Base-by-base conservation (phyloP, 2,329 filamentous ascomycete species). In the Coleophoma eucalyptorum region DNA sequence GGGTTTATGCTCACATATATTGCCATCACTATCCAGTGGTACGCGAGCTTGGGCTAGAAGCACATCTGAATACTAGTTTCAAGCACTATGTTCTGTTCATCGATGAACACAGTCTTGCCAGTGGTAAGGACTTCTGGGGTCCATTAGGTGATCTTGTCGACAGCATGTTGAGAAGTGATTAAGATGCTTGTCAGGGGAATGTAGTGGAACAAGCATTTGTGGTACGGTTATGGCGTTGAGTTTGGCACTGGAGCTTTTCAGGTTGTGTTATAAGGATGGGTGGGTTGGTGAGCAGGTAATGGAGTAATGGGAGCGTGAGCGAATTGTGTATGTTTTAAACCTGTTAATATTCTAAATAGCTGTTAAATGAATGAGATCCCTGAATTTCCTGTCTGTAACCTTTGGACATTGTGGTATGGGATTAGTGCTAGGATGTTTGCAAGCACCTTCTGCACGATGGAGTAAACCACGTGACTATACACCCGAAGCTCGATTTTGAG, bases 11-110 rank as follows among this genome's bases (percentile, higher is more conserved):
- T 41, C 94, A 99, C 74, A 96, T 99, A 63, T 99, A 99, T 82
- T 99, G 95, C 77, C 94, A 99, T 72, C 94, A 99, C 75, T 99
- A 99, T 73, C 92, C 92, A 34, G 92, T 99, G 59, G 87, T 99
- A 60, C 88, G 95, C 52, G 91, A 97, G 68, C 81, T 99, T 37
- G 94, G 94, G 19, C 81, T 99, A 52, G 94, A 99, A 72, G 92
- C 95, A 42, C 94, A 99, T 71, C 81, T 99, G 58, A 99, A 99
- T 73, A 99, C 94, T 13, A 96, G 90, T 73, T 99, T 99, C 83
- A 99, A 99, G 80, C 94, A 99, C 72, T 99, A 97, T 66, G 94
- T 99, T 55, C 81, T 99, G 52, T 99, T 99, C 72, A 91, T 99
- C 61, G 92, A 99, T 69, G 95, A 99, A 78, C 94, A 97, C 72